Base-by-base conservation (phyloP, 768 basidiomycete species). In the Mycena albidolilacea region DNA sequence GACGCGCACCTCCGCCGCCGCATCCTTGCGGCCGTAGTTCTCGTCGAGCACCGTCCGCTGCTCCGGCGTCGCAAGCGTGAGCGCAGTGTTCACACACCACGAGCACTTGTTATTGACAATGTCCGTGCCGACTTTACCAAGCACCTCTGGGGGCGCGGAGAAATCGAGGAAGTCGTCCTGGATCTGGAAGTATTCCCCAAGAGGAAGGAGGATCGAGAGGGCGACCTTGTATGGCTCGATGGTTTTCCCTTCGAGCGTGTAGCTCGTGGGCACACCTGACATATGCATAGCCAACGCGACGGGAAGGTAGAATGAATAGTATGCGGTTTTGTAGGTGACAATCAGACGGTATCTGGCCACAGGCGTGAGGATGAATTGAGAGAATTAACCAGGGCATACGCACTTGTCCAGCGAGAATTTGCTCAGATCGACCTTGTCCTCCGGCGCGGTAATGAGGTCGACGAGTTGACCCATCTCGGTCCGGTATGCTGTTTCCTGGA, bases 91-190 rank as follows among this genome's bases (percentile, higher is more conserved):
- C 82, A 99, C 88, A 77, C 93, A 92, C 98, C 97, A 99, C 19
- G 93, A 94, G 83, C 97, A 99, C 85, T 99, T 99, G 90, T 98
- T 98, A 83, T 99, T 97, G 70, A 98, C 82, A 78, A 99, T 99
- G 81, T 99, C 98, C 15, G 97, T 99, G 23, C 97, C 98, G 70
- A 99, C 91, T 85, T 99, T 99, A 58, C 97, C 97, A 63, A 98
- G 93, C 77, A 94, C 88, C 83, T 97, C 96, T 0, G 96, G 95
- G 7, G 94, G 90, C 7, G 93, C 96, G 23, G 93, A 92, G 81
- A 91, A 98, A 82, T 99, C 98, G 78, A 99, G 90, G 83, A 92
- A 98, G 84, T 99, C 97, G 80, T 99, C 97, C 83, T 99, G 97
- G 71, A 97, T 88, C 83, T 99, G 97, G 91, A 99, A 99, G 85